Base-by-base conservation (phyloP, 2,329 filamentous ascomycete genomes). In the Corinectria fuckeliana region DNA sequence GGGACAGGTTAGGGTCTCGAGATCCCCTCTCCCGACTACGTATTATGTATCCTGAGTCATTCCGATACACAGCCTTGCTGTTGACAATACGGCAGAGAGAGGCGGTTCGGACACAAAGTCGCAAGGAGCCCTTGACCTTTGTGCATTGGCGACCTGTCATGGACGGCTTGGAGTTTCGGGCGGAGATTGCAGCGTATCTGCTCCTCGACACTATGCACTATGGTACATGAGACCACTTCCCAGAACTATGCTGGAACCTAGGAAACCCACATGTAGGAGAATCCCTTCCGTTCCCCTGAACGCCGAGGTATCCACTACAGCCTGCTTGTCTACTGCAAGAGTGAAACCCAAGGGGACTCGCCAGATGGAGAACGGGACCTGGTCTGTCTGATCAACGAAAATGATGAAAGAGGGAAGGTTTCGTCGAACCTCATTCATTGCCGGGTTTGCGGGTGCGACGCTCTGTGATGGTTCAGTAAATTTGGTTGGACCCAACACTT, bases 131-230 rank as follows among this genome's bases (percentile, higher is more conserved):
- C 44, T 28, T 42, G 30, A 36, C 39, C 34, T 39, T 52, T 47
- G 47, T 36, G 52, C 52, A 51, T 32, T 42, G 41, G 48, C 58
- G 25, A 36, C 42, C 39, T 48, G 47, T 51, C 47, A 52, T 23
- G 23, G 38, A 38, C 21, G 38, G n/a, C 13, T 50, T 57, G 41
- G 54, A 48, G 42, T 47, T 48, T 36, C 28, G 48, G 53, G 52
- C 58, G 52, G 52, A 57, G 42, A 57, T 56, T 60, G 42, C 48
- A 47, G 21, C 28, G 39, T 36, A 39, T 42, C 25, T 47, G 36
- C 53, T 57, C 53, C 58, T 52, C 49, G 44, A 42, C 58, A 57
- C 52, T 25, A n/a, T n/a, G n/a, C n/a, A n/a, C n/a, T n/a, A n/a
- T n/a, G n/a, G n/a, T n/a, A 52, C 53, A 57, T 57, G 47, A 57